Evolutionary conservation across 495 filamentous ascomycete genomes (phyloP).

Genomic region (Talaromyces borbonicus): DNA sequence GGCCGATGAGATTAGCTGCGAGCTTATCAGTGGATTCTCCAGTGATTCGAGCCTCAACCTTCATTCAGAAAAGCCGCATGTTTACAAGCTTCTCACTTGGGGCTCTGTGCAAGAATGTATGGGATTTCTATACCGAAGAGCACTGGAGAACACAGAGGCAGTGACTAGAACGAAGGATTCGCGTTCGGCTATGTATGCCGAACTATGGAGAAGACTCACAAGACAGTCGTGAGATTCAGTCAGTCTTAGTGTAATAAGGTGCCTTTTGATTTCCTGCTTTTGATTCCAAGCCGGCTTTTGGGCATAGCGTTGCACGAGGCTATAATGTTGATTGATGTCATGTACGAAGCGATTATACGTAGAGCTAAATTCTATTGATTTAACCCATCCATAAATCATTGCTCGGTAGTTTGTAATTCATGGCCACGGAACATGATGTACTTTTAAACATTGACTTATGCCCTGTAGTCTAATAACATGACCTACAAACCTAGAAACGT

Average conservation of each 20-base stretch:
- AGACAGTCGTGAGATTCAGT: not conserved
- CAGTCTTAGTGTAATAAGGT: not conserved
- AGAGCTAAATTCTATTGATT: too few relatives aligned
- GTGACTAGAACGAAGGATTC: constrained; percentile 68
- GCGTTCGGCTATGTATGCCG: constrained; percentile 59
- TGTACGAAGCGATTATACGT: too few relatives aligned
- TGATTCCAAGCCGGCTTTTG: too few relatives aligned
- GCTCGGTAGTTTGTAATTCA: too few relatives aligned
- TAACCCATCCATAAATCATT: too few relatives aligned
- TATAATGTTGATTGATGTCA: not conserved
- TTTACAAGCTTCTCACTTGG: constrained; percentile 90
- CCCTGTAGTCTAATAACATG: too few relatives aligned
- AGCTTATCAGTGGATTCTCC: constrained; percentile 53
- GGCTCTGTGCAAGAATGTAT: constrained; percentile 86
- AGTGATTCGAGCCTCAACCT: constrained; percentile 9
- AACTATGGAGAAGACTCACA: constrained; percentile 44
- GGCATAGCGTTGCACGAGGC: constrained; percentile 4
- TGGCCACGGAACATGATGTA: too few relatives aligned
- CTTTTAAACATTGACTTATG: too few relatives aligned
- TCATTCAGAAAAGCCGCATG: constrained; percentile 41
- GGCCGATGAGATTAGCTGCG: constrained; percentile 90
- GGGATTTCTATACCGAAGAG: constrained; percentile 79
- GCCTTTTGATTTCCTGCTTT: not conserved
- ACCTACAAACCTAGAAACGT: constrained; percentile 9
- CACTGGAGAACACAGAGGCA: constrained; percentile 87